Conservation (phyloP, 768 basidiomycete species). For the Lactifluus echinatus region DNA sequence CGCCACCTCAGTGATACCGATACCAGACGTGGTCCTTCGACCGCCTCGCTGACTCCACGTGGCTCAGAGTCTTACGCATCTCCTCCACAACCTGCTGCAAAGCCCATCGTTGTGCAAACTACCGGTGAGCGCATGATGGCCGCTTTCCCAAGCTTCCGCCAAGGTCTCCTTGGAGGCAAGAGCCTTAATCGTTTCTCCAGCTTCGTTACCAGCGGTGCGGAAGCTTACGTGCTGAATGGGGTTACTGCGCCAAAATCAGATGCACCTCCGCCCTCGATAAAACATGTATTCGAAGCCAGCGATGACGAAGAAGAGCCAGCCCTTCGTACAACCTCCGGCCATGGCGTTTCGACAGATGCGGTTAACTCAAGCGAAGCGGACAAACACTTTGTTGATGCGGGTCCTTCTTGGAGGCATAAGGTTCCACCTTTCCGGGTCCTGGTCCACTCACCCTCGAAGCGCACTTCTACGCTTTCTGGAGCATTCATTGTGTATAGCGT, state of each 20-base stretch:
- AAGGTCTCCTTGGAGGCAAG: conserved; percentile 67
- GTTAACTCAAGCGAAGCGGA: conserved; percentile 41
- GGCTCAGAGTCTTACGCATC: conserved; percentile 26
- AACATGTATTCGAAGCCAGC: conserved; percentile 22
- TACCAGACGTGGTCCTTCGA: conserved; percentile 32
- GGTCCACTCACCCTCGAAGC: conserved; percentile 76
- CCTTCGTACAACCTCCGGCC: conserved; percentile 29
- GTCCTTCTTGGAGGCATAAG: conserved; percentile 66
- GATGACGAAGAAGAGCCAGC: conserved; percentile 34
- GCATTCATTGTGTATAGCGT: conserved; percentile 70
- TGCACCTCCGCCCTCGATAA: conserved; percentile 18
- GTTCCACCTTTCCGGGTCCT: conserved; percentile 63
- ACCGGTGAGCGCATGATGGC: conserved; percentile 54
- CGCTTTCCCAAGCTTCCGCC: conserved; percentile 58
- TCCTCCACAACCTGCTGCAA: conserved; percentile 23
- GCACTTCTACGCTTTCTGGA: conserved; percentile 53
- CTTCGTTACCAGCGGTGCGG: conserved; percentile 81
- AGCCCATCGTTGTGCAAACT: conserved; percentile 49
- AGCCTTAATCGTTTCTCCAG: conserved; percentile 77
- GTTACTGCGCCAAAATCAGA: conserved; percentile 27
- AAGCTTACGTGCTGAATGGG: conserved; percentile 74
- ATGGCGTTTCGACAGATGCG: conserved; percentile 8
- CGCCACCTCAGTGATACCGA: conserved; percentile 19
- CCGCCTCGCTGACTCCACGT: conserved; percentile 43
- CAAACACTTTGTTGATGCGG: conserved; percentile 59